phyloP scores from a whole-genome alignment of 345 rosid species.

The Aegle marmelos region DNA sequence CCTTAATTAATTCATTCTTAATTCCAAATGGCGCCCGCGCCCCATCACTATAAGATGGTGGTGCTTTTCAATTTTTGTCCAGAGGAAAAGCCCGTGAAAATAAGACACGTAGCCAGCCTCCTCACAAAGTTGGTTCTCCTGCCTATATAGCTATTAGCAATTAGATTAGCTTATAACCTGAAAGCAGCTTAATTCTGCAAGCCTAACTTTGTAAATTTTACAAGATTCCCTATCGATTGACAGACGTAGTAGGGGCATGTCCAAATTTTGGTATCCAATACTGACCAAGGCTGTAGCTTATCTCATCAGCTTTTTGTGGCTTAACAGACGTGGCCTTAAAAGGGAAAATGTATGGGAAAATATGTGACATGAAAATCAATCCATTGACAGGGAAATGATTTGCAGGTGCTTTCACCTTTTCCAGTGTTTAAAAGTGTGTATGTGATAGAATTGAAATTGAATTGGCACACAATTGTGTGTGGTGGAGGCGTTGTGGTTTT shows the following conservation, averaged over 20 bases:
- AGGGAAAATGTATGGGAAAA: slow-evolving; percentile 8
- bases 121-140: not conserved
- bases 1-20: not conserved
- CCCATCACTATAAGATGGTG: not conserved
- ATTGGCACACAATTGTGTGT: slow-evolving; percentile 3
- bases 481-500: slow-evolving; percentile 12
- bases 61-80: not conserved
- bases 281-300: not conserved
- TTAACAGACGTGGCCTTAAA: not conserved
- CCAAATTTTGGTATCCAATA: slow-evolving; percentile 24
- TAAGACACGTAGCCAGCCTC: not conserved
- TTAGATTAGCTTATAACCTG: not conserved
- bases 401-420: slow-evolving; percentile 24
- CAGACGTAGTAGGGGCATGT: slow-evolving; percentile 14
- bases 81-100: not conserved
- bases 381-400: slow-evolving; percentile 29
- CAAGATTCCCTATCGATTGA: slow-evolving; percentile 22
- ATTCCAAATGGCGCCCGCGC: not conserved
- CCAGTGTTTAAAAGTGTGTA: slow-evolving; percentile 14
- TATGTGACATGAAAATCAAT: slow-evolving; percentile 16
- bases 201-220: not conserved
- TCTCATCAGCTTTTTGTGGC: not conserved
- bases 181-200: slow-evolving; percentile 4
- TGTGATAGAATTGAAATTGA: slow-evolving; percentile 25
- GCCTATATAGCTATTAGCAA: not conserved